Evolutionary conservation across 768 basidiomycete genomes (phyloP).

Genomic region (Russula virescens): DNA sequence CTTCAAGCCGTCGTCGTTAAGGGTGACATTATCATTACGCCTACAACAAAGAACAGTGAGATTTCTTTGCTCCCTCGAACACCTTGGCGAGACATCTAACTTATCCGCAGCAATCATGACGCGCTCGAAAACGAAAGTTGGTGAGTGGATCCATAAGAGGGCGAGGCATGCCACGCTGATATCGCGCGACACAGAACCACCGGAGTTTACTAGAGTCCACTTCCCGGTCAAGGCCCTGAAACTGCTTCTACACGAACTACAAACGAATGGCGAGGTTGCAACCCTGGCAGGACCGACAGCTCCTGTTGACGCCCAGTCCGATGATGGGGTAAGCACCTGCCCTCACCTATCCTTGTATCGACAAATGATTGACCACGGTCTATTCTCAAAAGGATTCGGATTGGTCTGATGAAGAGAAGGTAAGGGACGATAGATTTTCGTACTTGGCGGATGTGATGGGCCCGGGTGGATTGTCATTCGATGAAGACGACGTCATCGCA

Average conservation of each 20-base stretch:
- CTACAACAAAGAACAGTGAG: conserved; percentile 76
- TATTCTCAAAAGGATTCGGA: conserved; percentile 59
- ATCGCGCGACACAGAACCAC: conserved; percentile 54
- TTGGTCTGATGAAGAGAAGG: conserved; percentile 87
- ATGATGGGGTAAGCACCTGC: conserved; percentile 58
- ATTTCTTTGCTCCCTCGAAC: conserved; percentile 27
- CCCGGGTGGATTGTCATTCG: conserved; percentile 63
- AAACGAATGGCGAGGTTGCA: conserved; percentile 70
- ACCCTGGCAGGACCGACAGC: conserved; percentile 53
- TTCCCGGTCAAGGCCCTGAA: conserved; percentile 95
- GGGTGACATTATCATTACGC: conserved; percentile 84
- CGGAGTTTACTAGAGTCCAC: conserved; percentile 75
- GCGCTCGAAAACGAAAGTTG: conserved; percentile 78
- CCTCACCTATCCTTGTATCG: no score
- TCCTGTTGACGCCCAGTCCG: conserved; percentile 55
- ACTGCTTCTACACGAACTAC: conserved; percentile 77
- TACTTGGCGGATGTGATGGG: conserved; percentile 83
- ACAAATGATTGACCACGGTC: conserved; percentile 2
- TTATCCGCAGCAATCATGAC: conserved; percentile 82
- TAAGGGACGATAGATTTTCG: conserved; percentile 72
- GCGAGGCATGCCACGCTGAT: conserved; percentile 23
- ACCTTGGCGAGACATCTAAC: background rate
- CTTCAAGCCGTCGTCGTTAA: conserved; percentile 72
- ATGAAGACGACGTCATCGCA: conserved; percentile 62
- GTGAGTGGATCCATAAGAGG: conserved; percentile 41